These are phyloP conservation scores for Fusarium goolgardi DNA, from an alignment of 2,329 filamentous ascomycete genomes.

Conservation along the genomic window DNA sequence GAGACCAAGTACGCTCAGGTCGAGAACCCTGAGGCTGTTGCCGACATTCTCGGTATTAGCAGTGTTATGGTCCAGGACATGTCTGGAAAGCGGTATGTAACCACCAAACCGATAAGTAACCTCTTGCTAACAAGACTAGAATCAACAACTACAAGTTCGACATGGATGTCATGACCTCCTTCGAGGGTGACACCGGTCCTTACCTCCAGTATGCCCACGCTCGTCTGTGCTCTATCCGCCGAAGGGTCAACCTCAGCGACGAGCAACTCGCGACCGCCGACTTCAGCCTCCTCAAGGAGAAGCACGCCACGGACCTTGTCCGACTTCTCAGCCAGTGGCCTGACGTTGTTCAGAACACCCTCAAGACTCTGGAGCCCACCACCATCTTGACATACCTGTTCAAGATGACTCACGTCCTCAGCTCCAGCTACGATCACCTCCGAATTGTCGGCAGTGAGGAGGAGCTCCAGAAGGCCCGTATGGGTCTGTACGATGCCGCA, in stretches of 20 bases:
- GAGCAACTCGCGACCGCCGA: conserved; percentile 73
- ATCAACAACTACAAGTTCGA: conserved; percentile 79
- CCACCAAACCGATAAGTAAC: neutral
- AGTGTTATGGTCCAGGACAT: conserved; percentile 99
- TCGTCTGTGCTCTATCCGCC: conserved; percentile 73
- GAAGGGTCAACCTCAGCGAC: conserved; percentile 63
- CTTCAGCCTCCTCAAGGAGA: conserved; percentile 74
- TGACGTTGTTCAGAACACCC: conserved; percentile 83
- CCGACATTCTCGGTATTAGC: conserved; percentile 91
- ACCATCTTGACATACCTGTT: conserved; percentile 72
- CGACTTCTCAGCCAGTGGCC: conserved; percentile 86
- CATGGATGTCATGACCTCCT: conserved; percentile 83
- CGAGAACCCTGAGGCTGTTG: conserved; percentile 80
- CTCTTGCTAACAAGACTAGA: conserved; percentile 48
- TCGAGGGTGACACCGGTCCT: conserved; percentile 86
- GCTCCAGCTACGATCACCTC: conserved; percentile 83
- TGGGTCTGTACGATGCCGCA: conserved; percentile 82
- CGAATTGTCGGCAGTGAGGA: conserved; percentile 83
- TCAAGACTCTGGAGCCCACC: conserved; percentile 83
- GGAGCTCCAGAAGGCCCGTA: conserved; percentile 72
- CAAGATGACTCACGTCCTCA: conserved; percentile 85
- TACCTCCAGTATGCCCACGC: conserved; percentile 88
- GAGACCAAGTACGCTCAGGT: conserved; percentile 91
- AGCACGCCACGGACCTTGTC: conserved; percentile 78
- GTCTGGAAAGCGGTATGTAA: conserved; percentile 84